Evolutionary conservation across 139 green algal species (phyloP).

Genomic region (Coccomyxa sp.): DNA sequence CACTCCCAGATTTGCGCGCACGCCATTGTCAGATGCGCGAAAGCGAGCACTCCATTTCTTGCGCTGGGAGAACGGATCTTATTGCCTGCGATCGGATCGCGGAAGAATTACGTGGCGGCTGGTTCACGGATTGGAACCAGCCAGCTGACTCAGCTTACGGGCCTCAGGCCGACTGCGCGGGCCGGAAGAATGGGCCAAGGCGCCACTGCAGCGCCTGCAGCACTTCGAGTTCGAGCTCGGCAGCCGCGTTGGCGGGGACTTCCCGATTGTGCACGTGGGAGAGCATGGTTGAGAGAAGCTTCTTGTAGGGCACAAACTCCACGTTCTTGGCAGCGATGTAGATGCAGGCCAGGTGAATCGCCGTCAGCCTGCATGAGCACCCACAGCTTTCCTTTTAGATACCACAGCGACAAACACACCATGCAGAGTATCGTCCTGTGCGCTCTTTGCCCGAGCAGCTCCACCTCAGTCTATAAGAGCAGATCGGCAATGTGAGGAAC

Average conservation of each 20-base stretch:
- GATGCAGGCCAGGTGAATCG: constrained; percentile 26
- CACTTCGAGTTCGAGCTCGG: constrained; percentile 13
- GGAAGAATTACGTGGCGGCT: too few relatives aligned
- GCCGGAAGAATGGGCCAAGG: constrained; percentile 11
- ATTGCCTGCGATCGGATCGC: too few relatives aligned
- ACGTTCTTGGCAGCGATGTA: constrained; percentile 23
- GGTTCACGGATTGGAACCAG: too few relatives aligned
- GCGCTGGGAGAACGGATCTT: too few relatives aligned
- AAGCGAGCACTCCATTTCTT: too few relatives aligned
- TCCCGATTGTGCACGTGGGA: constrained; percentile 7
- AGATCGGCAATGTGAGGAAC: too few relatives aligned
- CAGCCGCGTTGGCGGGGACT: neutral
- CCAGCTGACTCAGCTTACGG: too few relatives aligned
- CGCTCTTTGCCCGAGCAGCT: too few relatives aligned
- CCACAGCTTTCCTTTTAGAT: neutral
- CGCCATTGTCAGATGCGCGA: too few relatives aligned
- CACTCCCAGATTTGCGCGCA: too few relatives aligned
- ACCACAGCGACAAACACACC: neutral
- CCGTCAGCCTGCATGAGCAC: neutral
- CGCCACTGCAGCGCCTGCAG: constrained; percentile 14
- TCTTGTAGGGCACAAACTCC: constrained; percentile 18
- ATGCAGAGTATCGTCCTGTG: too few relatives aligned
- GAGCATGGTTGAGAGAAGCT: constrained; percentile 24
- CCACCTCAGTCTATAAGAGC: too few relatives aligned
- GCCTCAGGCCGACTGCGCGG: neutral